Conservation (phyloP, 805 yeast genomes). For the Saccharomycopsis oosterbeekiorum region DNA sequence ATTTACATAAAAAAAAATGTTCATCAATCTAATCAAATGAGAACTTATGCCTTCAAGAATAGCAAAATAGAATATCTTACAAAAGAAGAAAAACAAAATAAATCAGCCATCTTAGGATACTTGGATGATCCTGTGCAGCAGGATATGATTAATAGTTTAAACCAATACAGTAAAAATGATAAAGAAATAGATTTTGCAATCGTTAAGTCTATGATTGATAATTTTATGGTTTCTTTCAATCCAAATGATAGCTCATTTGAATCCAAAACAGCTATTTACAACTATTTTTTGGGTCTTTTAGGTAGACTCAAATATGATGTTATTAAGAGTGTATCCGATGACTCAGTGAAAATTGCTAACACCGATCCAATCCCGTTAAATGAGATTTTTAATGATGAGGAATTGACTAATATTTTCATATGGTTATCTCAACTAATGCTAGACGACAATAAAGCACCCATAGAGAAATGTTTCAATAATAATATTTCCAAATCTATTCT, state of each 20-base stretch:
- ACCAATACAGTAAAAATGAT: neutral
- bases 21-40: neutral
- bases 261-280: neutral
- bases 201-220: neutral
- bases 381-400: conserved; percentile 3
- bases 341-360: neutral
- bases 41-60: neutral
- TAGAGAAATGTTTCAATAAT: neutral
- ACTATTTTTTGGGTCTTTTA: neutral
- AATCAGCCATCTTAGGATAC: neutral
- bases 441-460: neutral
- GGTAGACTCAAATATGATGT: neutral
- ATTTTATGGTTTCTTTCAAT: neutral
- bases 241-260: neutral
- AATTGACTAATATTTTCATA: neutral
- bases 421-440: neutral
- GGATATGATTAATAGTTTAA: conserved; percentile 3
- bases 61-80: neutral
- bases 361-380: conserved; percentile 3
- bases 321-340: neutral
- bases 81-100: neutral
- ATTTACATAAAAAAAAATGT: neutral
- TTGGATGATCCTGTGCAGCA: conserved; percentile 2
- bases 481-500: neutral
- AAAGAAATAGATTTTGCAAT: neutral